Conservation (phyloP, 805 yeast genomes). For the Candida jianshihensis region DNA sequence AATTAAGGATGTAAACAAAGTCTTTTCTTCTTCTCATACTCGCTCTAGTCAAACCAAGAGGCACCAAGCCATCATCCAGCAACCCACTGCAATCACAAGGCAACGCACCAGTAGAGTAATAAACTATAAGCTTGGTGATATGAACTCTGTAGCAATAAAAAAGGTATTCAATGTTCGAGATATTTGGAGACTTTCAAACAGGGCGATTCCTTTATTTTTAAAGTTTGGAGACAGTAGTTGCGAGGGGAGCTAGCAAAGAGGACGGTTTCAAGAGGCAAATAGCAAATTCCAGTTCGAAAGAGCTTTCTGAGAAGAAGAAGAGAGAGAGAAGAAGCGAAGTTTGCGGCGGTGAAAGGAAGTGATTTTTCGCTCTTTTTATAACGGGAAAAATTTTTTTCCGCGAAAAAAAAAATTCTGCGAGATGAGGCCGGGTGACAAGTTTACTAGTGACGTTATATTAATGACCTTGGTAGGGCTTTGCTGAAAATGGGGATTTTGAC, state of each 20-base stretch:
- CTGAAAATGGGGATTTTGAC: too few species aligned
- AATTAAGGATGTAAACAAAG: neutral
- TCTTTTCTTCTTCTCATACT: conserved; percentile 10
- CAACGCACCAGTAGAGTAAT: neutral
- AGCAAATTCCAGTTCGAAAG: conserved; percentile 7
- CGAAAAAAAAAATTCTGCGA: conserved; percentile 5
- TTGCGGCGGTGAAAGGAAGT: conserved; percentile 3
- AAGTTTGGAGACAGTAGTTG: neutral
- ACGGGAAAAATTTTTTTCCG: conserved; percentile 8
- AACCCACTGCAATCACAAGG: neutral
- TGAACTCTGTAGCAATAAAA: neutral
- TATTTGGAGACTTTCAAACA: neutral
- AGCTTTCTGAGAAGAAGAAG: conserved; percentile 25
- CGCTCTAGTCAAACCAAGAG: conserved; percentile 5
- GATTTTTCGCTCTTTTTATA: conserved; percentile 6
- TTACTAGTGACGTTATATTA: too few species aligned
- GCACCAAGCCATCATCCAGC: too few species aligned
- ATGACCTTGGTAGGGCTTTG: too few species aligned
- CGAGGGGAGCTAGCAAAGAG: neutral
- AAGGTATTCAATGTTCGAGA: neutral
- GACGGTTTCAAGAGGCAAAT: conserved; percentile 1
- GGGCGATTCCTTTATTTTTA: too few species aligned
- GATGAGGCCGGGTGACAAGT: conserved; percentile 7
- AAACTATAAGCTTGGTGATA: neutral
- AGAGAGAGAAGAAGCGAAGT: conserved; percentile 13